A percentile compares a stretch with the other conserved stretches of the same genome.
phyloP scores from a whole-genome alignment of 768 basidiomycete genomes.

The Mycena filopes region DNA sequence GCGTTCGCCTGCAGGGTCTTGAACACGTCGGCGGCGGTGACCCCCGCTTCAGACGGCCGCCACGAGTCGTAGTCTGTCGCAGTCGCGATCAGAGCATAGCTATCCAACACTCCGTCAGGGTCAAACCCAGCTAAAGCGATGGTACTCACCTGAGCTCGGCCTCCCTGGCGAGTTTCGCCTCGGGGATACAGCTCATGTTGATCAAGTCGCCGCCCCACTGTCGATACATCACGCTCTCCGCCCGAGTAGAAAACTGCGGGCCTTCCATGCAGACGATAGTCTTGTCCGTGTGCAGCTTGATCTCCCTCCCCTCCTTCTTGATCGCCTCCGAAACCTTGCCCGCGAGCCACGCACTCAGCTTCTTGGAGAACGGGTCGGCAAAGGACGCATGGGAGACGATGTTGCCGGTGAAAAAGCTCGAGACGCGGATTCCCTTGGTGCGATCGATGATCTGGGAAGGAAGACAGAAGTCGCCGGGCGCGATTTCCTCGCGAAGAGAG shows the following conservation, averaged over 20 bases:
- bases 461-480: constrained; percentile 88
- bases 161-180: constrained; percentile 96
- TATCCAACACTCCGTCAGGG: constrained; percentile 43
- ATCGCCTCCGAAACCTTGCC: constrained; percentile 71
- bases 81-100: constrained; percentile 91
- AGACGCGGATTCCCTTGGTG: constrained; percentile 90
- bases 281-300: constrained; percentile 82
- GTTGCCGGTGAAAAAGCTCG: constrained; percentile 80
- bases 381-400: constrained; percentile 94
- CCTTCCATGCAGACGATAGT: constrained; percentile 97
- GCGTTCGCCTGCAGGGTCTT: constrained; percentile 90
- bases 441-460: constrained; percentile 96
- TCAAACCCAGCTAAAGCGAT: neutral
- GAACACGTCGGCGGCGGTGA: constrained; percentile 92
- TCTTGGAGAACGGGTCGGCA: constrained; percentile 86
- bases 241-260: constrained; percentile 93
- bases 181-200: constrained; percentile 96
- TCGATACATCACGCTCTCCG: constrained; percentile 94
- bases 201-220: constrained; percentile 92
- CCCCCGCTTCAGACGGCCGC: constrained; percentile 81
- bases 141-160: constrained; percentile 84
- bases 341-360: constrained; percentile 74
- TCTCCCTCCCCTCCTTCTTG: constrained; percentile 62
- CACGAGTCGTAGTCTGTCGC: constrained; percentile 97
- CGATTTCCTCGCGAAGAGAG: constrained; percentile 91